These are phyloP conservation scores for Babesia ovata DNA, from an alignment of 169 alveolate species.

Conservation along the genomic window DNA sequence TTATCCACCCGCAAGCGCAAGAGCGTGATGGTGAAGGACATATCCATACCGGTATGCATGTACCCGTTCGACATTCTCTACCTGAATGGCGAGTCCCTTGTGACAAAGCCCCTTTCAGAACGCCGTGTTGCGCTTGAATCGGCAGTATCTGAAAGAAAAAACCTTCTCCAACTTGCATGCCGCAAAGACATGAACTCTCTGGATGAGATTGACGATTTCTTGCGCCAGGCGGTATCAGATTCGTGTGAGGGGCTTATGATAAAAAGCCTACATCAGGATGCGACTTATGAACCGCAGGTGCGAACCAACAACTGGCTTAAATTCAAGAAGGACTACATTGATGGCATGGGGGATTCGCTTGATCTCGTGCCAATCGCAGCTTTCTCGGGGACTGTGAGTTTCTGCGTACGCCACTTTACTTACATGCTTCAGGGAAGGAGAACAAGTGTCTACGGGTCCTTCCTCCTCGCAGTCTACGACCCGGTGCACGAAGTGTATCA, in stretches of 20 bases:
- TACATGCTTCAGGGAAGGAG: slow-evolving; percentile 83
- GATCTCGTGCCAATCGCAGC: slow-evolving; percentile 99
- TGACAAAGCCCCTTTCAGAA: slow-evolving; percentile 71
- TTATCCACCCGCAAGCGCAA: slow-evolving; percentile 93
- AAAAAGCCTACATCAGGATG: slow-evolving; percentile 92
- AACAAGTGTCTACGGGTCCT: slow-evolving; percentile 94
- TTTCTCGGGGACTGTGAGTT: slow-evolving; percentile 83
- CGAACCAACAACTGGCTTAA: slow-evolving; percentile 98
- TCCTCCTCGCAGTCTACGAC: slow-evolving; percentile 94
- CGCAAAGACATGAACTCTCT: slow-evolving; percentile 77
- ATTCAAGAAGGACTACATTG: slow-evolving; percentile 96
- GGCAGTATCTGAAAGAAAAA: slow-evolving; percentile 57
- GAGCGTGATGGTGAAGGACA: slow-evolving; percentile 86
- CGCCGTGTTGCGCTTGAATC: slow-evolving; percentile 69
- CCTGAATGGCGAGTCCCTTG: slow-evolving; percentile 84
- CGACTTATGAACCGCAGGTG: slow-evolving; percentile 97
- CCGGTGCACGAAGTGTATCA: slow-evolving; percentile 93
- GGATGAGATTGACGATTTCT: slow-evolving; percentile 82
- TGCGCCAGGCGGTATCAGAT: slow-evolving; percentile 81
- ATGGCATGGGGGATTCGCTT: slow-evolving; percentile 95
- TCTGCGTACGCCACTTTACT: not conserved
- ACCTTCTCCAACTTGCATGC: slow-evolving; percentile 72
- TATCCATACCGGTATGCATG: slow-evolving; percentile 89
- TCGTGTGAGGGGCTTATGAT: slow-evolving; percentile 98
- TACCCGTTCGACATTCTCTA: slow-evolving; percentile 92